Base-by-base conservation (phyloP, 805 yeast genomes). In the Pichia gijzeniarum region DNA sequence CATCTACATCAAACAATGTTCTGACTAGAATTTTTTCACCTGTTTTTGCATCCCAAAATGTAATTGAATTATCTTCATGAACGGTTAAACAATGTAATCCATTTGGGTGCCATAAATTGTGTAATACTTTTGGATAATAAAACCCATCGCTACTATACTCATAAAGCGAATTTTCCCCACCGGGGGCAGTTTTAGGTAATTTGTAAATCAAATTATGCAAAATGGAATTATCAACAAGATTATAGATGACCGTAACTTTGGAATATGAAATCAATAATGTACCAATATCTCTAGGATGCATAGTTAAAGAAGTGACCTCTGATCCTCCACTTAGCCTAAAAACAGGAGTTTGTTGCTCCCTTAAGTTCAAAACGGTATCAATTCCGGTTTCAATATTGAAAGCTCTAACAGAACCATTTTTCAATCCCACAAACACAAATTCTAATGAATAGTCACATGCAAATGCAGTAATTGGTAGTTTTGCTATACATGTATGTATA, bases 251-350 rank as follows among this genome's bases (percentile, higher is more conserved):
- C 0, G 90, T 88, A 38, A 79, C 71, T 45, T 77, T 78, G 4
- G 77, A 67, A 61, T 90, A 93, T 0, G 88, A 78, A 9, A 93
- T 75, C 51, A 93, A 70, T 2, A 93, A 48, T 0, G 83, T 72
- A 0, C 95, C 91, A 7, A 88, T 71, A 60, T 93, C 97, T 51
- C 97, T 73, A 4, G 99, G 99, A 57, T 87, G 93, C 75, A 95
- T 73, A 50, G 79, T 77, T 3, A 93, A 63, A 0, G 82, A 69
- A 1, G 77, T 59, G 1, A 89, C 93, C 1, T 85, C 79, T 13
- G 53, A 49, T 13, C 54, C 51, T 16, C 74, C 71, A 35, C 76
- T 80, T 41, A 73, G 72, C 0, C 86, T 80, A 37, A 81, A 65
- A 3, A 78, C 69, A n/a, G 66, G 56, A 49, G 77, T 77, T 58